Evolutionary conservation across 1,139 yeast genomes (phyloP).

Genomic region (Candida labiduridarum): DNA sequence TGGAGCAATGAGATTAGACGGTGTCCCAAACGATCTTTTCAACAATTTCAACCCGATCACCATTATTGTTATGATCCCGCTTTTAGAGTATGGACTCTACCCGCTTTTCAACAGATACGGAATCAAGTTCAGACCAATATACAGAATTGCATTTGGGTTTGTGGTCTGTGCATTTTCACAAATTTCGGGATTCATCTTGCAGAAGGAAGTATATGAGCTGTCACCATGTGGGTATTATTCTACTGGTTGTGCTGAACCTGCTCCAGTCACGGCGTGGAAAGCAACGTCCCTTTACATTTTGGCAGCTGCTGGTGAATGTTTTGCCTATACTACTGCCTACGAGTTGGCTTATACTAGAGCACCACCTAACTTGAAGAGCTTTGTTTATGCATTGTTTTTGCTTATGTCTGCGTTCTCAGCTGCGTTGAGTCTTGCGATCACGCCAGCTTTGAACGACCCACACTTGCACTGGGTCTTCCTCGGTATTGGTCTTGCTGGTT

Average conservation of each 20-base stretch:
- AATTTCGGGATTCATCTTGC: conserved; percentile 44
- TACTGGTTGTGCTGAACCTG: conserved; percentile 49
- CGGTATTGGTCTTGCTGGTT: conserved; percentile 51
- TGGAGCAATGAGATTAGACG: conserved; percentile 64
- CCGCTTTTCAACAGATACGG: conserved; percentile 57
- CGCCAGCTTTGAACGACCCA: conserved; percentile 58
- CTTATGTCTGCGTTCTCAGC: conserved; percentile 62
- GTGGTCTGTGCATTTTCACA: conserved; percentile 38
- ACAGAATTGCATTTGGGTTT: conserved; percentile 41
- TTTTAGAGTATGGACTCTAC: conserved; percentile 58
- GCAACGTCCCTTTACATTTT: conserved; percentile 53
- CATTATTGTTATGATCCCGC: conserved; percentile 64
- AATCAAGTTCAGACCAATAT: conserved; percentile 40
- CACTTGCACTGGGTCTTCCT: conserved; percentile 58
- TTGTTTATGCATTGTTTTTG: conserved; percentile 68
- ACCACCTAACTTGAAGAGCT: conserved; percentile 67
- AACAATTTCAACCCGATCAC: conserved; percentile 70
- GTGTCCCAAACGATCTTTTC: conserved; percentile 73
- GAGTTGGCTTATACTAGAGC: conserved; percentile 73
- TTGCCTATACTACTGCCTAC: conserved; percentile 67
- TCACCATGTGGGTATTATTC: conserved; percentile 47
- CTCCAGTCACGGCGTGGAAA: conserved; percentile 61
- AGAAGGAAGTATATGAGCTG: conserved; percentile 33
- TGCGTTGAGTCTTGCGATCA: conserved; percentile 57
- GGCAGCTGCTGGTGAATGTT: conserved; percentile 70